A percentile compares a stretch with the other conserved stretches of the same genome.
phyloP scores from a whole-genome alignment of 2,329 filamentous ascomycete genomes.

The Pseudocercospora eumusae region DNA sequence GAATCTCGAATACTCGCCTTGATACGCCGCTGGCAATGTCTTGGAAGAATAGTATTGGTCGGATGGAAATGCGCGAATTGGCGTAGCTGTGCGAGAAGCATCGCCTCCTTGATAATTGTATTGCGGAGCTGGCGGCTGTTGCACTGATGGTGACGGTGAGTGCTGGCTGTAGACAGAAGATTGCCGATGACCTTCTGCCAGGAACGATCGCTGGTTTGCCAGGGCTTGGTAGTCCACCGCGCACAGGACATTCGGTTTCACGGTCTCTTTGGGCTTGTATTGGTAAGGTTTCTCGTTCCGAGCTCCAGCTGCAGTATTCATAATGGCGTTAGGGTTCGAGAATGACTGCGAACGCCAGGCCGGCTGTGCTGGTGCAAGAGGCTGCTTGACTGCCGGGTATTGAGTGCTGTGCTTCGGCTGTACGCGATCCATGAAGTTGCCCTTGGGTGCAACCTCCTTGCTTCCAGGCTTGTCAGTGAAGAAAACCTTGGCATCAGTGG shows the following conservation, averaged over 20 bases:
- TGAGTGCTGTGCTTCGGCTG: constrained; percentile 40
- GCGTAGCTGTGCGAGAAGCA: constrained; percentile 27
- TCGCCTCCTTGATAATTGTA: constrained; percentile 34
- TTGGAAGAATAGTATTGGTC: constrained; percentile 43
- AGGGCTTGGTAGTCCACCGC: constrained; percentile 37
- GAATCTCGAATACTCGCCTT: constrained; percentile 42
- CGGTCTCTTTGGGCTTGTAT: constrained; percentile 43
- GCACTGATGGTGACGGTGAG: constrained; percentile 14
- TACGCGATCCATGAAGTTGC: constrained; percentile 72
- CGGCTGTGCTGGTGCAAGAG: constrained; percentile 30
- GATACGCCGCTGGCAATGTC: constrained; percentile 40
- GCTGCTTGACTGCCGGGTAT: constrained; percentile 30
- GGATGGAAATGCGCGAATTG: constrained; percentile 38
- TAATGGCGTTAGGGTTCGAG: constrained; percentile 5
- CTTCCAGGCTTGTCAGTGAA: constrained; percentile 76
- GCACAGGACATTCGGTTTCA: constrained; percentile 32
- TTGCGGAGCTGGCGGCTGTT: constrained; percentile 20
- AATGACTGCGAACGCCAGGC: constrained; percentile 22
- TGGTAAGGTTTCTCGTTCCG: constrained; percentile 39
- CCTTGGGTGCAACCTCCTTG: constrained; percentile 65
- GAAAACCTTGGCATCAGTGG: constrained; percentile 86
- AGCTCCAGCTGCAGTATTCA: constrained; percentile 18
- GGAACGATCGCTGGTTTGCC: constrained; percentile 35
- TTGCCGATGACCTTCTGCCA: constrained; percentile 30
- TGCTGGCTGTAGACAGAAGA: constrained; percentile 23